Evolutionary conservation across 192 early-diverging fungal species (phyloP).

Genomic region (Coemansia sp.): DNA sequence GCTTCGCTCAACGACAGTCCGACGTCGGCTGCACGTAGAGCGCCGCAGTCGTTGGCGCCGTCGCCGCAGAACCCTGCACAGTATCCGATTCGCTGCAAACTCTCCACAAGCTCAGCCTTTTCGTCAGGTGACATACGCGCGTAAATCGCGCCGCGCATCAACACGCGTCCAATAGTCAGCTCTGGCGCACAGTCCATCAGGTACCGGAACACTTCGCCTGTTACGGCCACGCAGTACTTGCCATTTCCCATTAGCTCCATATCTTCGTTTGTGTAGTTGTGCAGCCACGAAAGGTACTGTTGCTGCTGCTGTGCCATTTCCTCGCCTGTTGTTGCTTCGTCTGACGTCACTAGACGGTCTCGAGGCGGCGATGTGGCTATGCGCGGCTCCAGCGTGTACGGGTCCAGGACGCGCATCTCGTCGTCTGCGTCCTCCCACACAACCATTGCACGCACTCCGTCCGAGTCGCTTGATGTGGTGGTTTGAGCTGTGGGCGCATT

Average conservation of each 20-base stretch:
- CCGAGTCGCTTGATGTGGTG: background rate
- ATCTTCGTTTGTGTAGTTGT: constrained; percentile 38
- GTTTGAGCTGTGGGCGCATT: background rate
- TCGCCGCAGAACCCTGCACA: constrained; percentile 99
- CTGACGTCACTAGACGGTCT: constrained; percentile 37
- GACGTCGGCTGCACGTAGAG: constrained; percentile 93
- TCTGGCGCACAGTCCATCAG: constrained; percentile 75
- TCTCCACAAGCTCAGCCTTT: constrained; percentile 91
- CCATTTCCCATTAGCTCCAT: constrained; percentile 36
- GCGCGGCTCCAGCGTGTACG: constrained; percentile 56
- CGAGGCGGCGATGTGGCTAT: constrained; percentile 26
- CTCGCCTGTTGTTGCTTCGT: constrained; percentile 30
- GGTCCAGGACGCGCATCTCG: constrained; percentile 54
- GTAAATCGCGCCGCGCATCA: constrained; percentile 89
- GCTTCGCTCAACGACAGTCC: constrained; percentile 96
- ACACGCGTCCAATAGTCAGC: constrained; percentile 69
- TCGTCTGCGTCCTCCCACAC: constrained; percentile 63
- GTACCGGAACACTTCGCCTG: constrained; percentile 95
- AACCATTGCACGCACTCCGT: constrained; percentile 46
- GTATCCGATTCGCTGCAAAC: constrained; percentile 86
- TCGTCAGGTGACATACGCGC: constrained; percentile 99
- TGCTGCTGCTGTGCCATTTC: constrained; percentile 52
- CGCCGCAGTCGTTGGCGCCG: constrained; percentile 98
- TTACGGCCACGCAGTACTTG: constrained; percentile 85
- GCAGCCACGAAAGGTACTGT: constrained; percentile 45